These are phyloP conservation scores for Microdochium paspali DNA, from an alignment of 2,329 filamentous ascomycete genomes.

Conservation along the genomic window DNA sequence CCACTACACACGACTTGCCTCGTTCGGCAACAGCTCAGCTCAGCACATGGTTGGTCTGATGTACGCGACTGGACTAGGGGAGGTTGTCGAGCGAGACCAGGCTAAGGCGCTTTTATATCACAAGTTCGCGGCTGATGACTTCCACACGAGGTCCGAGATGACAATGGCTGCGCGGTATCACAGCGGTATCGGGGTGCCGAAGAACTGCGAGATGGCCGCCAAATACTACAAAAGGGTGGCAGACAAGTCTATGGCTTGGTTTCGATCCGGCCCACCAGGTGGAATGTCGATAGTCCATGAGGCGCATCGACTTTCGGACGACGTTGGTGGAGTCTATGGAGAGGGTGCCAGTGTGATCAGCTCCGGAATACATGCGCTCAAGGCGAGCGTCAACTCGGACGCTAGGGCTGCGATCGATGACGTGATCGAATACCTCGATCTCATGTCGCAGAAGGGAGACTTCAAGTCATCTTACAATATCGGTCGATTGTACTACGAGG, in stretches of 20 bases:
- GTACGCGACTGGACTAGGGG: conserved; percentile 86
- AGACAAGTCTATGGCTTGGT: conserved; percentile 84
- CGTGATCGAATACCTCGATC: conserved; percentile 85
- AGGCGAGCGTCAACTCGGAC: conserved; percentile 64
- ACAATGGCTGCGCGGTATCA: conserved; percentile 81
- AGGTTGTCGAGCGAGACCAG: conserved; percentile 73
- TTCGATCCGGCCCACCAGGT: conserved; percentile 81
- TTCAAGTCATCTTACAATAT: conserved; percentile 79
- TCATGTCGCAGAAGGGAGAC: conserved; percentile 85
- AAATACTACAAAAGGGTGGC: conserved; percentile 90
- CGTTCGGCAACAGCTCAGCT: conserved; percentile 77
- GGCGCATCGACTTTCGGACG: conserved; percentile 79
- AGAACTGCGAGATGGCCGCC: conserved; percentile 76
- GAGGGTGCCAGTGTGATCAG: conserved; percentile 88
- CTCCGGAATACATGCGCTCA: conserved; percentile 72
- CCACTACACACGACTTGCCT: conserved; percentile 71
- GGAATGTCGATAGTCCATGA: conserved; percentile 71
- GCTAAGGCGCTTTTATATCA: conserved; percentile 90
- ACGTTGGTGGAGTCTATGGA: conserved; percentile 85
- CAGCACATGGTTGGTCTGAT: conserved; percentile 95
- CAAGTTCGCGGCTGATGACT: conserved; percentile 80
- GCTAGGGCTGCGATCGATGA: conserved; percentile 83
- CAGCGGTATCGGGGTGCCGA: conserved; percentile 73
- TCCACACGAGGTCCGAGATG: conserved; percentile 85
- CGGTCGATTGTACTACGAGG: conserved; percentile 82